These are phyloP conservation scores for Tolypocladium nubicola DNA, from an alignment of 2,329 filamentous ascomycete species.

Conservation along the genomic window DNA sequence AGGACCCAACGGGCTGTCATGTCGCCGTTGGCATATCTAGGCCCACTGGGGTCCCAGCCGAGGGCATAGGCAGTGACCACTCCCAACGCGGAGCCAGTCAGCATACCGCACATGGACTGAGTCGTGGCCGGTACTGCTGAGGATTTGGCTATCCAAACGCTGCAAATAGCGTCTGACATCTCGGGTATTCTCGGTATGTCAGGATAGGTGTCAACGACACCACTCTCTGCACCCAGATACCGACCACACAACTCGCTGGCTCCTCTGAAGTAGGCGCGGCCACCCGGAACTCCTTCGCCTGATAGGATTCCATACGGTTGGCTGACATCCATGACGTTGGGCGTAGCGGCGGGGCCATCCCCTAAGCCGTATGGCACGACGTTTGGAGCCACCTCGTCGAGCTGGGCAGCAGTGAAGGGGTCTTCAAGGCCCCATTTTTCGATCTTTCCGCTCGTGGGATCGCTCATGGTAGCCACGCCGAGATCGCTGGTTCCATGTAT, in stretches of 20 bases:
- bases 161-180: slow-evolving; percentile 60
- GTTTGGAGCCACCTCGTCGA: slow-evolving; percentile 65
- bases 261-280: slow-evolving; percentile 67
- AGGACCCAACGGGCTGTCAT: slow-evolving; percentile 83
- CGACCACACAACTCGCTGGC: slow-evolving; percentile 65
- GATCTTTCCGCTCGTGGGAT: slow-evolving; percentile 64
- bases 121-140: slow-evolving; percentile 60
- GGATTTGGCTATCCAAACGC: slow-evolving; percentile 86
- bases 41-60: slow-evolving; percentile 45
- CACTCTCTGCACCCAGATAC: slow-evolving; percentile 55
- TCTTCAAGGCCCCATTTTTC: slow-evolving; percentile 77
- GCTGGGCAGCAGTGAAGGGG: slow-evolving; percentile 62
- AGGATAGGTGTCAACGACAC: slow-evolving; percentile 49
- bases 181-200: slow-evolving; percentile 71
- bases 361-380: slow-evolving; percentile 69
- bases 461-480: slow-evolving; percentile 69
- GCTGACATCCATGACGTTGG: slow-evolving; percentile 86
- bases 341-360: slow-evolving; percentile 64
- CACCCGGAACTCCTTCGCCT: slow-evolving; percentile 79
- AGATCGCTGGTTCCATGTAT: slow-evolving; percentile 76
- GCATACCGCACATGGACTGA: slow-evolving; percentile 67
- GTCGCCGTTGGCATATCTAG: slow-evolving; percentile 60
- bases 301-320: slow-evolving; percentile 74
- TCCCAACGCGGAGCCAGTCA: slow-evolving; percentile 75
- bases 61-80: slow-evolving; percentile 75